phyloP scores from a whole-genome alignment of 306 rosid genomes.

The Lagenaria siceraria region DNA sequence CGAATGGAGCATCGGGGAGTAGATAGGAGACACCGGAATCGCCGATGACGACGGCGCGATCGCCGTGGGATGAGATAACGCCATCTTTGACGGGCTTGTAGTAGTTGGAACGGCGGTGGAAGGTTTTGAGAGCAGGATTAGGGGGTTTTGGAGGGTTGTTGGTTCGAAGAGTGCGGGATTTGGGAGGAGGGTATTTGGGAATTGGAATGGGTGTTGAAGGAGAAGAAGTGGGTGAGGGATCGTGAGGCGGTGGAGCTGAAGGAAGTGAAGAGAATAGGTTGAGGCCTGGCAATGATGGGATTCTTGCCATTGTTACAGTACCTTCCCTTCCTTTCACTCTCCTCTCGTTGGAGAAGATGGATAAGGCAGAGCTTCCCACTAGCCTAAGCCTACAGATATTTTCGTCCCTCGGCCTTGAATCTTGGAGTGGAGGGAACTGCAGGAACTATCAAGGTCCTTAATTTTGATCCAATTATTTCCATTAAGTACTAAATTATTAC shows the following conservation, averaged over 20 bases:
- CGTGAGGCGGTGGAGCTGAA: conserved; percentile 26
- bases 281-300: conserved; percentile 42
- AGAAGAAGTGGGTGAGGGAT: conserved; percentile 22
- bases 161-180: conserved; percentile 11
- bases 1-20: conserved; percentile 90
- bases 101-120: conserved; percentile 62
- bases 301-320: conserved; percentile 28
- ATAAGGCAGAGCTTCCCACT: not conserved
- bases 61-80: conserved; percentile 43
- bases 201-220: conserved; percentile 32
- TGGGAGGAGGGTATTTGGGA: conserved; percentile 38
- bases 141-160: conserved; percentile 8
- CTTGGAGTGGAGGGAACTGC: too few species aligned
- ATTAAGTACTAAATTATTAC: too few species aligned
- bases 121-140: conserved; percentile 45
- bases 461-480: too few species aligned
- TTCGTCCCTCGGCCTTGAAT: not conserved
- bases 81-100: conserved; percentile 51
- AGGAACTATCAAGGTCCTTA: too few species aligned
- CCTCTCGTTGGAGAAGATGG: not conserved
- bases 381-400: not conserved
- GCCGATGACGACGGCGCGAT: conserved; percentile 65
- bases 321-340: not conserved
- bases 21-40: conserved; percentile 76
- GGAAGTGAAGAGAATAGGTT: conserved; percentile 85